Percentiles rank a stretch among this genome's conserved stretches.
Conservation (phyloP, 225 moss, liverwort and hornwort genomes). For the Lunularia cruciata region DNA sequence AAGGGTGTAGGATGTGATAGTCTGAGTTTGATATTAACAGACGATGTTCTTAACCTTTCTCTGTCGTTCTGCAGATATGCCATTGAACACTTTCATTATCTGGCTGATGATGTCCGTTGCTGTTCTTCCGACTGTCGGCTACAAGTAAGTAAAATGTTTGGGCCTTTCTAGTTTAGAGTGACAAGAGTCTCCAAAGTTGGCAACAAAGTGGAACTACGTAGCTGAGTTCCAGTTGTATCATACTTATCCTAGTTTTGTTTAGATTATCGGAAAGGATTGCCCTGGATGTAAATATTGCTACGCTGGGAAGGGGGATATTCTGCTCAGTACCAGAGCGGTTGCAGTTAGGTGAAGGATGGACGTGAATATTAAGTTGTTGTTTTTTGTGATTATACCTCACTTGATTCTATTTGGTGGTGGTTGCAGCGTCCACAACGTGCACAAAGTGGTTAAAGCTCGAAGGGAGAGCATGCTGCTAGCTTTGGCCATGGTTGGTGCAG, state of each 20-base stretch:
- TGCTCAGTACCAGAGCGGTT: not conserved
- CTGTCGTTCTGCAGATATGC: constrained; percentile 80
- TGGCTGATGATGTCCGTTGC: constrained; percentile 50
- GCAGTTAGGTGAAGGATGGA: not conserved
- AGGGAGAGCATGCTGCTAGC: constrained; percentile 66
- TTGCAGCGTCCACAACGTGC: constrained; percentile 59
- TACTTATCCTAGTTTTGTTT: too few species aligned
- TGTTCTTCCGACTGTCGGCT: constrained; percentile 73
- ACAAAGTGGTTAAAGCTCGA: constrained; percentile 66
- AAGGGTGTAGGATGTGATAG: too few species aligned
- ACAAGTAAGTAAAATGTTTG: constrained; percentile 55
- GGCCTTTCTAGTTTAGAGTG: too few species aligned
- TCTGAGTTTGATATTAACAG: not conserved
- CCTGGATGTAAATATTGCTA: too few species aligned
- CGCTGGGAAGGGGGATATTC: too few species aligned
- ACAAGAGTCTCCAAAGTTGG: too few species aligned
- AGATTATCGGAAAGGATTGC: too few species aligned
- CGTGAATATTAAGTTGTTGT: too few species aligned
- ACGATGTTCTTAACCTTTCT: not conserved
- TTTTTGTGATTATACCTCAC: too few species aligned
- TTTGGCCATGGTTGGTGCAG: constrained; percentile 77
- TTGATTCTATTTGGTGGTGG: too few species aligned
- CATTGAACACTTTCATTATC: constrained; percentile 60
- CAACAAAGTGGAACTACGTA: too few species aligned
- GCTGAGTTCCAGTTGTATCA: too few species aligned